Evolutionary conservation across 2,329 filamentous ascomycete species (phyloP).

Genomic region (Aspergillus viridinutans): DNA sequence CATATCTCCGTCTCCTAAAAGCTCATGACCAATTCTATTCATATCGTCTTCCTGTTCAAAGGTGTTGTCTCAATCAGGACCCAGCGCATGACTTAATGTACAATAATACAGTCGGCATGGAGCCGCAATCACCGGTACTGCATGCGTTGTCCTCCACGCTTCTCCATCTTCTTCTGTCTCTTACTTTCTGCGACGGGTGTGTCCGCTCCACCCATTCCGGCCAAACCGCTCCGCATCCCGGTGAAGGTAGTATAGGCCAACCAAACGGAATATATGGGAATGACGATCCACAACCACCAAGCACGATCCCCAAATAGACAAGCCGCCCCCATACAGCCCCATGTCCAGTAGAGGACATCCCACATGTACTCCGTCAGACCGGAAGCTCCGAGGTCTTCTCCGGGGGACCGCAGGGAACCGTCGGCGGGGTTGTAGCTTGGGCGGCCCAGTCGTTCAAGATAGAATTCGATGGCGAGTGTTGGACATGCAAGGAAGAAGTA

Average conservation of each 20-base stretch:
- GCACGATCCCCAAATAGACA: slow-evolving; percentile 76
- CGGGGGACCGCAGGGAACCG: slow-evolving; percentile 66
- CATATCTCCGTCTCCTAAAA: neutral
- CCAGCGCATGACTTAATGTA: slow-evolving; percentile 1
- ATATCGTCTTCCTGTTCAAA: neutral
- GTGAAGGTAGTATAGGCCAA: slow-evolving; percentile 44
- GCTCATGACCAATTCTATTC: neutral
- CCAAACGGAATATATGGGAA: slow-evolving; percentile 48
- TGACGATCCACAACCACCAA: slow-evolving; percentile 59
- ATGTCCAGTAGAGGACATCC: slow-evolving; percentile 93
- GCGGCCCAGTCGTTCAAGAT: slow-evolving; percentile 78
- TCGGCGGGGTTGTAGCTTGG: slow-evolving; percentile 65
- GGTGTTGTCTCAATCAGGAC: neutral
- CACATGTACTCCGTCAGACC: slow-evolving; percentile 98
- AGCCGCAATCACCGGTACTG: slow-evolving; percentile 35
- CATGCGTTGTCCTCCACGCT: slow-evolving; percentile 44
- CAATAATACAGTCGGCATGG: slow-evolving; percentile 2
- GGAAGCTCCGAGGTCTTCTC: slow-evolving; percentile 81
- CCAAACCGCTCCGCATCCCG: slow-evolving; percentile 43
- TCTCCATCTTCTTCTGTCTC: slow-evolving; percentile 52
- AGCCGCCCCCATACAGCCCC: slow-evolving; percentile 69
- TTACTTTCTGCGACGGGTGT: slow-evolving; percentile 40
- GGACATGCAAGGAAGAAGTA: slow-evolving; percentile 73
- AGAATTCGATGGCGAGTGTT: slow-evolving; percentile 73
- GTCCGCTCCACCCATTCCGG: slow-evolving; percentile 36